Conservation (phyloP, 2,329 filamentous ascomycete species). For the Cladosporium sp. region DNA sequence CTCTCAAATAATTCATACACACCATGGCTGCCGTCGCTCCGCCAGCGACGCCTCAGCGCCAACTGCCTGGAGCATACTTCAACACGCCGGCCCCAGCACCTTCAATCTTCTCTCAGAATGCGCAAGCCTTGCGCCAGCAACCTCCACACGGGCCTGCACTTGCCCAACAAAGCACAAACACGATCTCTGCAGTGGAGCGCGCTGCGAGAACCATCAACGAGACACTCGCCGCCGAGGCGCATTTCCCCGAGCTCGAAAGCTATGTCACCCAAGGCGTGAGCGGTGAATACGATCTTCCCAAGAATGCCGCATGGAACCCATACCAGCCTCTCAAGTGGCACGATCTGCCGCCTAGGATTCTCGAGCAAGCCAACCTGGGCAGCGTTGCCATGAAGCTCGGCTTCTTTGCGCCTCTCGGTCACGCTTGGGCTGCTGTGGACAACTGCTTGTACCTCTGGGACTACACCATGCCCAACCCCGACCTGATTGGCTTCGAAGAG, state of each 20-base stretch:
- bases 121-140: slow-evolving; percentile 25
- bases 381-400: slow-evolving; percentile 92
- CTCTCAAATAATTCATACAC: background rate
- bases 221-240: slow-evolving; percentile 68
- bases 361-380: slow-evolving; percentile 84
- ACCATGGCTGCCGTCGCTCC: slow-evolving; percentile 23
- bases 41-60: slow-evolving; percentile 59
- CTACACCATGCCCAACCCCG: slow-evolving; percentile 86
- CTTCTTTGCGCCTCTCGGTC: slow-evolving; percentile 86
- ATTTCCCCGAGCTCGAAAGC: slow-evolving; percentile 82
- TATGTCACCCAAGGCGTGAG: slow-evolving; percentile 82
- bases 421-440: slow-evolving; percentile 94
- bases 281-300: slow-evolving; percentile 81
- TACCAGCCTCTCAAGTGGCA: slow-evolving; percentile 85
- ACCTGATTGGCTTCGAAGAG: slow-evolving; percentile 88
- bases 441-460: slow-evolving; percentile 97
- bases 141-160: slow-evolving; percentile 17
- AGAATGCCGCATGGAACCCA: slow-evolving; percentile 68
- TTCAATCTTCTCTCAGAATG: slow-evolving; percentile 30
- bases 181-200: slow-evolving; percentile 65
- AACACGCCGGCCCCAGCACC: slow-evolving; percentile 61
- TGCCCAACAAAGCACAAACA: slow-evolving; percentile 16
- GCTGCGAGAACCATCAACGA: slow-evolving; percentile 80
- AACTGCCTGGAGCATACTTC: slow-evolving; percentile 69
- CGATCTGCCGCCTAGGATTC: slow-evolving; percentile 84